These are phyloP conservation scores for Penicillium sp. DNA, from an alignment of 2,329 filamentous ascomycete genomes.

Conservation along the genomic window DNA sequence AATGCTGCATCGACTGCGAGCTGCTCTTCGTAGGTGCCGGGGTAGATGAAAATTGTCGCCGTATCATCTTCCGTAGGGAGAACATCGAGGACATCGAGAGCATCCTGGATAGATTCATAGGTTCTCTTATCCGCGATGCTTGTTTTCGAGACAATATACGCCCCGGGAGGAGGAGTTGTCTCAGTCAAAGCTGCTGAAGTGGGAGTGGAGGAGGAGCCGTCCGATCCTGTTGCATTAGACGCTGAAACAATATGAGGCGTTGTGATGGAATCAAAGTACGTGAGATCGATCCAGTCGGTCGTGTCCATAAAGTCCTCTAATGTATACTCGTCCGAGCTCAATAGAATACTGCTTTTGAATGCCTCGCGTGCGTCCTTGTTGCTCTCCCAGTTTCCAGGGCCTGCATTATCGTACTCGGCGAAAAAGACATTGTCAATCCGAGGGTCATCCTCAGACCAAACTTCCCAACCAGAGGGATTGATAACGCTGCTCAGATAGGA, in stretches of 20 bases:
- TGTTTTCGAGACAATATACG: conserved; percentile 37
- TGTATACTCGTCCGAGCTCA: conserved; percentile 33
- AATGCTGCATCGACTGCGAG: conserved; percentile 36
- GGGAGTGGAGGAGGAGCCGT: conserved; percentile 20
- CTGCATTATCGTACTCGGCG: conserved; percentile 17
- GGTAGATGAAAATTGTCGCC: conserved; percentile 39
- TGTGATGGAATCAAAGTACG: conserved; percentile 35
- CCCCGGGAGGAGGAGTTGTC: conserved; percentile 30
- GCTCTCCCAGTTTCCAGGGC: conserved; percentile 18
- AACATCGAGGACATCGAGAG: conserved; percentile 34
- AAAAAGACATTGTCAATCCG: conserved; percentile 15
- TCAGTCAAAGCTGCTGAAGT: conserved; percentile 7
- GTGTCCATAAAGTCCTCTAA: conserved; percentile 33
- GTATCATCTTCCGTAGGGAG: conserved; percentile 33
- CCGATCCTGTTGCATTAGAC: conserved; percentile 24
- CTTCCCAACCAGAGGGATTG: conserved; percentile 17
- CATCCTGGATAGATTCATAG: conserved; percentile 36
- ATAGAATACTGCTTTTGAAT: conserved; percentile 34
- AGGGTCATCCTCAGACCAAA: conserved; percentile 28
- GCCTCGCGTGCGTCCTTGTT: conserved; percentile 28
- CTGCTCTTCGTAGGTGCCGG: conserved; percentile 39
- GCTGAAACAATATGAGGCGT: conserved; percentile 23
- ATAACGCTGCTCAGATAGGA: conserved; percentile 14
- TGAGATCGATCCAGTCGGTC: conserved; percentile 38
- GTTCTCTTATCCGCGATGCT: conserved; percentile 32